Percentiles rank a stretch among this genome's conserved stretches.
Evolutionary conservation across 257 asterid species (phyloP).

Genomic region (Thymus mandschuricus): DNA sequence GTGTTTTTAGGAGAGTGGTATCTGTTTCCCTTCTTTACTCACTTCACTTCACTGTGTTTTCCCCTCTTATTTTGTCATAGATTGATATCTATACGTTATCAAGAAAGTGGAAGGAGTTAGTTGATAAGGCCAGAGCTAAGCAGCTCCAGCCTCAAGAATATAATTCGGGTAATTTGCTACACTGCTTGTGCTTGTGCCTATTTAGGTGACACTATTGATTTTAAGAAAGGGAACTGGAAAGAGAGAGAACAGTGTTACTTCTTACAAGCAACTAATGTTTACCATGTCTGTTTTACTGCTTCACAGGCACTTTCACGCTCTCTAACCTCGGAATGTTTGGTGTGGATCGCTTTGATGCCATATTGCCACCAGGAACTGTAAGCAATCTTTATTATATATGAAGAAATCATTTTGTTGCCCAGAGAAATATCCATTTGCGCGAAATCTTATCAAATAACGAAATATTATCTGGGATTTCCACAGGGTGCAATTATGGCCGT

Average conservation of each 20-base stretch:
- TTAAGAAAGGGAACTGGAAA: not conserved
- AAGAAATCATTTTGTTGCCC: constrained; percentile 1
- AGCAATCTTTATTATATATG: constrained; percentile 32
- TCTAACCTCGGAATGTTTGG: constrained; percentile 99
- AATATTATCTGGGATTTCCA: constrained; percentile 30
- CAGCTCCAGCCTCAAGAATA: constrained; percentile 96
- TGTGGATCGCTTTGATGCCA: constrained; percentile 95
- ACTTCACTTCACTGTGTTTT: constrained; percentile 3
- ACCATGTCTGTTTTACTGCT: constrained; percentile 27
- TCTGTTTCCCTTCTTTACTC: constrained; percentile 22
- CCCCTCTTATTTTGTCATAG: constrained; percentile 40
- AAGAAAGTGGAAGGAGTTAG: constrained; percentile 97
- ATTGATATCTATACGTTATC: constrained; percentile 86
- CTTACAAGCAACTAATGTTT: constrained; percentile 14
- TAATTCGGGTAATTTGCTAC: constrained; percentile 59
- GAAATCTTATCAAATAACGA: constrained; percentile 17
- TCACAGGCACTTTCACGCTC: constrained; percentile 86
- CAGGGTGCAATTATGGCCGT: constrained; percentile 99
- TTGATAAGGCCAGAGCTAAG: constrained; percentile 93
- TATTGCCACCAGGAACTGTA: constrained; percentile 99
- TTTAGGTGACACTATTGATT: constrained; percentile 5
- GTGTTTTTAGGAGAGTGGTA: constrained; percentile 15
- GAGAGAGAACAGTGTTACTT: not conserved
- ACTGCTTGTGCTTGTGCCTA: not conserved
- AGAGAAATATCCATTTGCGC: constrained; percentile 20